phyloP scores from a whole-genome alignment of 2,329 filamentous ascomycete genomes.

The Juglanconis juglandina region DNA sequence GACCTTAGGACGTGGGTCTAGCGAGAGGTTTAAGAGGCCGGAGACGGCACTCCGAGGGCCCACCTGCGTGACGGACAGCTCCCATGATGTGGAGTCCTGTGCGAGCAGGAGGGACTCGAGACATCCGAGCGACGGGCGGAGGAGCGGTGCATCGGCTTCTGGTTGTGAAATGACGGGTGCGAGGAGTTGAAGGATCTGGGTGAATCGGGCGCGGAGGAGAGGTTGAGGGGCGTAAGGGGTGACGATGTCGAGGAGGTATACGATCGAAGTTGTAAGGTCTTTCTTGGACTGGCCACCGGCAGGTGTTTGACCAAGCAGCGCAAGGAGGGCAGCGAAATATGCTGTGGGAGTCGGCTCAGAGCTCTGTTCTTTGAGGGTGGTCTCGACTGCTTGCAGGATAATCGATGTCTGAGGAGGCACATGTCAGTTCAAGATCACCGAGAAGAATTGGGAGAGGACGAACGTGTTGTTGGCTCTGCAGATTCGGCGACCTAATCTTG shows the following conservation, averaged over 20 bases:
- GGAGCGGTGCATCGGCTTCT: conserved; percentile 81
- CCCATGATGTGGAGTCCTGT: conserved; percentile 86
- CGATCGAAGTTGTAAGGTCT: conserved; percentile 78
- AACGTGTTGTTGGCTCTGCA: conserved; percentile 93
- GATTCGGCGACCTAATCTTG: conserved; percentile 94
- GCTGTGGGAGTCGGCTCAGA: conserved; percentile 79
- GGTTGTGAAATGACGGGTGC: conserved; percentile 77
- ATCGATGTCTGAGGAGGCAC: conserved; percentile 63
- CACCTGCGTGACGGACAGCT: conserved; percentile 75
- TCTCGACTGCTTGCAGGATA: conserved; percentile 86
- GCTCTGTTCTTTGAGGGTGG: conserved; percentile 85
- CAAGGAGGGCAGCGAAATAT: conserved; percentile 93
- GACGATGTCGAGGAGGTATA: conserved; percentile 93
- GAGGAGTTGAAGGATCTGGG: conserved; percentile 82
- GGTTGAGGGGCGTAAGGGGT: conserved; percentile 80
- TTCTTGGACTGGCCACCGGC: conserved; percentile 69
- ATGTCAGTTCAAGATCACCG: conserved; percentile 13
- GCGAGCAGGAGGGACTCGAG: conserved; percentile 87
- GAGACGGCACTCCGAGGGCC: conserved; percentile 84
- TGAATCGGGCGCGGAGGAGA: conserved; percentile 90
- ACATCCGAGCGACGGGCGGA: conserved; percentile 86
- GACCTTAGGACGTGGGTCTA: conserved; percentile 89
- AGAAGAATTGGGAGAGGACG: conserved; percentile 27
- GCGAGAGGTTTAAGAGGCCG: conserved; percentile 76
- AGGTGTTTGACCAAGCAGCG: conserved; percentile 76